These are phyloP conservation scores for Theileria orientalis DNA, from an alignment of 169 alveolate genomes.

Conservation along the genomic window DNA sequence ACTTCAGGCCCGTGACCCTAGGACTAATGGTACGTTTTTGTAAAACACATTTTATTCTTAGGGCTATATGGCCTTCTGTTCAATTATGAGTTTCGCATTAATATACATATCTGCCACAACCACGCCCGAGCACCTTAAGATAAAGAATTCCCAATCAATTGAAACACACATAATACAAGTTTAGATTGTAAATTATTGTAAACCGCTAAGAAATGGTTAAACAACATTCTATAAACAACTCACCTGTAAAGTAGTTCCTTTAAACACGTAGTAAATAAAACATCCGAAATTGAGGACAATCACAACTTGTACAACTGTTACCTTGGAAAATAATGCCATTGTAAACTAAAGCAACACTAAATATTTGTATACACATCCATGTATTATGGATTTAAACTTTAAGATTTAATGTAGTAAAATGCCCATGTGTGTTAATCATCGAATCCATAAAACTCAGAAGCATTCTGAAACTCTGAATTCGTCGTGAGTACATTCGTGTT, in stretches of 20 bases:
- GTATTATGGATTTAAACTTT: neutral
- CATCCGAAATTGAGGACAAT: too few relatives aligned
- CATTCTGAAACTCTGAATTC: neutral
- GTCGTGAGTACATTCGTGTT: conserved; percentile 32
- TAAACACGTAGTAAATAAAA: too few relatives aligned
- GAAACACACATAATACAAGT: too few relatives aligned
- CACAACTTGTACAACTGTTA: too few relatives aligned
- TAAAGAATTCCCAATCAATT: neutral
- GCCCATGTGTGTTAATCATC: neutral
- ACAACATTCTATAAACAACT: too few relatives aligned
- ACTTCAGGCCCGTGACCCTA: conserved; percentile 44
- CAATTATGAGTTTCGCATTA: conserved; percentile 14
- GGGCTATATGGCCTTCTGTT: conserved; percentile 36
- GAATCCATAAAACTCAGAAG: conserved; percentile 29
- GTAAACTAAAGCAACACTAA: too few relatives aligned
- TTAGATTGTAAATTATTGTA: neutral
- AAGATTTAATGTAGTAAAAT: neutral
- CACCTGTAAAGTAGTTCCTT: too few relatives aligned
- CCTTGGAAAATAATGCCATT: too few relatives aligned
- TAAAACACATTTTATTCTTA: neutral
- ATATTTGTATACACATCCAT: neutral
- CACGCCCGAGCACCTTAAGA: neutral
- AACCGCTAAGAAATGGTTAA: too few relatives aligned
- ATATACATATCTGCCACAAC: conserved; percentile 9
- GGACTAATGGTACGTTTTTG: conserved; percentile 32